Base-by-base conservation (phyloP, 1,139 yeast species). In the Pneumocystis canis region DNA sequence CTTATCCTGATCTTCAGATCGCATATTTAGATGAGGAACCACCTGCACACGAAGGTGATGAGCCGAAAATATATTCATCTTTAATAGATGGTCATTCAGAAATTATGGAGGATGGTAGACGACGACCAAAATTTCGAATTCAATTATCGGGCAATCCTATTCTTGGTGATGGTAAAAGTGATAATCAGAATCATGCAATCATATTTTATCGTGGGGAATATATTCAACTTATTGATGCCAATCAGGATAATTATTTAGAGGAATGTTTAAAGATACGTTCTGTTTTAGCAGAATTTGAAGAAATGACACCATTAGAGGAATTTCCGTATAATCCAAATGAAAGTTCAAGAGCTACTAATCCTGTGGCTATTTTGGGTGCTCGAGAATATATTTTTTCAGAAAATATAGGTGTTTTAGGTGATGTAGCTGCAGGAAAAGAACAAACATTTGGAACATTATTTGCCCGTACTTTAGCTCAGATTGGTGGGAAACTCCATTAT, bases 391-490 rank as follows among this genome's bases (percentile, higher is more conserved):
- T 92, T 78, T 92, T 92, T 87, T 89, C 97, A 67, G 98, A 92
- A 78, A 92, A 90, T 79, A 87, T 96, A 69, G 98, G 98, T 86
- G 88, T 92, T 72, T 82, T 92, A 70, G 98, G 98, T 85, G 98
- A 92, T 78, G 95, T 92, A 76, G 98, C 98, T 71, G 98, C 98
- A 69, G 98, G 97, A 83, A 92, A 92, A 80, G 98, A 92, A 82
- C 98, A 92, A 78, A 92, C 98, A 70, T 92, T 92, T 74, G 98
- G 98, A 84, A 92, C 98, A 14, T 80, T 92, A 75, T 92, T 92
- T 73, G 95, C 97, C 58, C 87, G 98, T 82, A 92, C 97, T 61
- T 80, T 92, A 77, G 94, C 98, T 67, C 97, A 90, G 79, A 86
- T 92, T 77, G 98, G 98, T 78, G 97, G 97, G 80, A 92, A 92